Evolutionary conservation across 2,329 filamentous ascomycete genomes (phyloP).

Genomic region (Ophiostoma tasmaniense): DNA sequence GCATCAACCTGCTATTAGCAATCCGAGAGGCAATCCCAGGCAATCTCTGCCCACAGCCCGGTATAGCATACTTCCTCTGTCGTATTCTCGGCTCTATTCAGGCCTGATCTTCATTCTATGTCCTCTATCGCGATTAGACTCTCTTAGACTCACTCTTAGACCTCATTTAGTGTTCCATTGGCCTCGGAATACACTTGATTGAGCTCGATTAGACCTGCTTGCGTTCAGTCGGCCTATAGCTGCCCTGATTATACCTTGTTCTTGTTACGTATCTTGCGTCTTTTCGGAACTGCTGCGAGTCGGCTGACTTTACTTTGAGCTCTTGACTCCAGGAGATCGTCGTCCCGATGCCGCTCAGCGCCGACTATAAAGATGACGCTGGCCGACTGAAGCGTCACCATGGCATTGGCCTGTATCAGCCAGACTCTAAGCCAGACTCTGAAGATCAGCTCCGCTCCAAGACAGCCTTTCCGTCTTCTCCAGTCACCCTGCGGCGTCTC

Average conservation of each 20-base stretch:
- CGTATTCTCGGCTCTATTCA: neutral
- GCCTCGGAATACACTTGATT: too few species aligned
- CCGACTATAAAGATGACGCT: constrained; percentile 2
- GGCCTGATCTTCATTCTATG: neutral
- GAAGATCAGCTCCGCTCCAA: neutral
- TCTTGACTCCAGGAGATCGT: neutral
- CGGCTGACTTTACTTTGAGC: neutral
- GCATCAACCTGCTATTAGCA: neutral
- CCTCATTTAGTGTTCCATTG: neutral
- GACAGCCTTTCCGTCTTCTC: neutral
- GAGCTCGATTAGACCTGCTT: neutral
- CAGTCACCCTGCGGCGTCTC: neutral
- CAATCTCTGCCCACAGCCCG: neutral
- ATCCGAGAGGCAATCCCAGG: neutral
- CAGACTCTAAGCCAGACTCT: neutral
- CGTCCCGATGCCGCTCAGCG: neutral
- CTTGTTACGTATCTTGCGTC: neutral
- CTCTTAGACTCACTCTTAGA: neutral
- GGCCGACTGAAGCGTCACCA: neutral
- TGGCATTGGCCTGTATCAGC: neutral
- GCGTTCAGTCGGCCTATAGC: neutral
- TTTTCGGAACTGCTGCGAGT: neutral
- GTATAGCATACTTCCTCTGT: neutral
- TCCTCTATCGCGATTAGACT: neutral
- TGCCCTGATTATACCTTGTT: neutral